These are phyloP conservation scores for Pseudonitzschia pungens DNA, from an alignment of 108 stramenopile species.

Conservation along the genomic window DNA sequence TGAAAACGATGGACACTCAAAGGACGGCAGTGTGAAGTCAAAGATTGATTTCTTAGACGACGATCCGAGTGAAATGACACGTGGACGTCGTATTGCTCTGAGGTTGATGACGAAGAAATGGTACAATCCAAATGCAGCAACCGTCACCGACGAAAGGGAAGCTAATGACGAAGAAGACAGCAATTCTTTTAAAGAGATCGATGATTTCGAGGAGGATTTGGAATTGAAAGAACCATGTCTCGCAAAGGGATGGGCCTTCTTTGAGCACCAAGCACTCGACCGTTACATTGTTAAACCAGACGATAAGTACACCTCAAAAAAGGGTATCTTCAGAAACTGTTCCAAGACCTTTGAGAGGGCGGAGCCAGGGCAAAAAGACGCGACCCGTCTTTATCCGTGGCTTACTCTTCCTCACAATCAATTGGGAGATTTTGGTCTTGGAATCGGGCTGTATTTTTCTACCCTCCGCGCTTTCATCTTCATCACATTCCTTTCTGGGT, in stretches of 20 bases:
- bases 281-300: conserved; percentile 49
- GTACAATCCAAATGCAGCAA: conserved; percentile 62
- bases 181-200: background rate
- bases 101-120: conserved; percentile 47
- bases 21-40: background rate
- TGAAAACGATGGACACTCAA: background rate
- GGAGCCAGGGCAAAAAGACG: conserved; percentile 51
- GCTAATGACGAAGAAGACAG: background rate
- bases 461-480: conserved; percentile 61
- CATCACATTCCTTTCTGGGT: conserved; percentile 62
- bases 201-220: conserved; percentile 3
- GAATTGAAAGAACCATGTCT: conserved; percentile 32
- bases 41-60: conserved; percentile 50
- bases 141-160: background rate
- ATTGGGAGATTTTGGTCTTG: conserved; percentile 60
- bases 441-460: conserved; percentile 79
- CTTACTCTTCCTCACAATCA: conserved; percentile 60
- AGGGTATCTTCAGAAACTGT: background rate
- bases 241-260: conserved; percentile 83
- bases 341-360: conserved; percentile 43
- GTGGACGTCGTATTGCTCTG: conserved; percentile 64
- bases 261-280: conserved; percentile 82
- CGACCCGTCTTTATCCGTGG: conserved; percentile 66
- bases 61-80: conserved; percentile 60
- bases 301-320: conserved; percentile 7